Conservation (phyloP, 345 rosid species). For the Abelmoschus esculentus region DNA sequence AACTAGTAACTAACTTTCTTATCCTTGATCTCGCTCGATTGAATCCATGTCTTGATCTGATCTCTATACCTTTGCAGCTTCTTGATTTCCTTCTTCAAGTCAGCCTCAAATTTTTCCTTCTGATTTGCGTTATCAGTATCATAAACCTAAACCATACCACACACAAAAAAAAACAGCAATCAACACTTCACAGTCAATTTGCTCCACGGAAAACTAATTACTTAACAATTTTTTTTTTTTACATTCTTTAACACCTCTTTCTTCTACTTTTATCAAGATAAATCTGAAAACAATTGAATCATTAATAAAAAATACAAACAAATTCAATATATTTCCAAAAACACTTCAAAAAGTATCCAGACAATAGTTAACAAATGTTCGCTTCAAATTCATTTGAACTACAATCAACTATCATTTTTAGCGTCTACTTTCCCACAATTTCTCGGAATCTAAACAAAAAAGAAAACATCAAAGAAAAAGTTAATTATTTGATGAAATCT, state of each 20-base stretch:
- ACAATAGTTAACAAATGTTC: background rate
- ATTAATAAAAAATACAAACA: background rate
- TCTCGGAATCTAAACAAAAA: constrained; percentile 6
- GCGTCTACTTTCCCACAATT: background rate
- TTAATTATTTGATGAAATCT: background rate
- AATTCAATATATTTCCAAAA: background rate
- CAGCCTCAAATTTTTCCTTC: constrained; percentile 95
- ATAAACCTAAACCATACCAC: constrained; percentile 55
- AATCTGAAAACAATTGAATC: background rate
- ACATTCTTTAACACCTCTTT: background rate
- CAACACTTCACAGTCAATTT: background rate
- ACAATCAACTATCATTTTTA: background rate
- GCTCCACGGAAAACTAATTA: background rate
- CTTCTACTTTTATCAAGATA: background rate
- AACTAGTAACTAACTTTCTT: constrained; percentile 53
- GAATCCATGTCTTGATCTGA: constrained; percentile 98
- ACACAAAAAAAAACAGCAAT: background rate
- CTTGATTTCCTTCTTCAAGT: constrained; percentile 97
- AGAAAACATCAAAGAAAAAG: background rate
- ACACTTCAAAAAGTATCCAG: background rate
- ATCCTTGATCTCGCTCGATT: constrained; percentile 93
- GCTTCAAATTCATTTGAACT: background rate
- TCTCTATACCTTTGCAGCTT: constrained; percentile 96
- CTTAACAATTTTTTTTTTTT: no score
- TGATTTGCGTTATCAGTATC: constrained; percentile 95